These are phyloP conservation scores for Rhexocercosporidium sp. DNA, from an alignment of 2,329 filamentous ascomycete species.

Conservation along the genomic window DNA sequence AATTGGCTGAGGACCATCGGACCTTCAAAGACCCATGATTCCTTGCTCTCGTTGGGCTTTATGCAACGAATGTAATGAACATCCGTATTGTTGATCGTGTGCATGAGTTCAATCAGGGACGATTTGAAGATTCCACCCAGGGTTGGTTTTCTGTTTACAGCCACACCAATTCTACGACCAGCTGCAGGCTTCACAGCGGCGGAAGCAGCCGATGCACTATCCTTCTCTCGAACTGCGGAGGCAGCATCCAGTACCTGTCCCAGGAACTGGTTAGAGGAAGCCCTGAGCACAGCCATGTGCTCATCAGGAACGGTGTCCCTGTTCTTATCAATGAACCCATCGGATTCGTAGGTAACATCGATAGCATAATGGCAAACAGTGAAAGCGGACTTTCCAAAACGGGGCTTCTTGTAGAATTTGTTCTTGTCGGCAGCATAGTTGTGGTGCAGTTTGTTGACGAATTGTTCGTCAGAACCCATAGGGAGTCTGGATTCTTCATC, in stretches of 20 bases:
- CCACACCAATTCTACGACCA: conserved; percentile 87
- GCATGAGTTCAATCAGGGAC: conserved; percentile 96
- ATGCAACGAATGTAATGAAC: conserved; percentile 99
- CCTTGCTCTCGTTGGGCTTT: conserved; percentile 97
- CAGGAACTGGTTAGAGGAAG: conserved; percentile 85
- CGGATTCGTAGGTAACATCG: conserved; percentile 97
- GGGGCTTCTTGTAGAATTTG: conserved; percentile 97
- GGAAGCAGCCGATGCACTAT: conserved; percentile 66
- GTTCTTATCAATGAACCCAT: conserved; percentile 99
- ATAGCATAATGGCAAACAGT: conserved; percentile 98
- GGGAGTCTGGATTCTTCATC: conserved; percentile 96
- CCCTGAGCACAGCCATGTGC: conserved; percentile 90
- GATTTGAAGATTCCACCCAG: conserved; percentile 99
- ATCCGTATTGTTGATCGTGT: conserved; percentile 96
- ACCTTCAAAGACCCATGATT: conserved; percentile 96
- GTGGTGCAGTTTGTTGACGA: conserved; percentile 94
- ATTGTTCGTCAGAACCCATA: conserved; percentile 97
- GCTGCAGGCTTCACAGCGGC: conserved; percentile 79
- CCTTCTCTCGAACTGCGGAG: conserved; percentile 87
- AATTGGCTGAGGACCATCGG: conserved; percentile 98
- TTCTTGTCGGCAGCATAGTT: conserved; percentile 91
- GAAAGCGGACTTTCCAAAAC: conserved; percentile 96
- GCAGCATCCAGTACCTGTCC: conserved; percentile 84
- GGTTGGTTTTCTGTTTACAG: conserved; percentile 94
- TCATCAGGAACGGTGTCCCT: conserved; percentile 98